Conservation (phyloP, 768 basidiomycete species). For the Terana coerulea region DNA sequence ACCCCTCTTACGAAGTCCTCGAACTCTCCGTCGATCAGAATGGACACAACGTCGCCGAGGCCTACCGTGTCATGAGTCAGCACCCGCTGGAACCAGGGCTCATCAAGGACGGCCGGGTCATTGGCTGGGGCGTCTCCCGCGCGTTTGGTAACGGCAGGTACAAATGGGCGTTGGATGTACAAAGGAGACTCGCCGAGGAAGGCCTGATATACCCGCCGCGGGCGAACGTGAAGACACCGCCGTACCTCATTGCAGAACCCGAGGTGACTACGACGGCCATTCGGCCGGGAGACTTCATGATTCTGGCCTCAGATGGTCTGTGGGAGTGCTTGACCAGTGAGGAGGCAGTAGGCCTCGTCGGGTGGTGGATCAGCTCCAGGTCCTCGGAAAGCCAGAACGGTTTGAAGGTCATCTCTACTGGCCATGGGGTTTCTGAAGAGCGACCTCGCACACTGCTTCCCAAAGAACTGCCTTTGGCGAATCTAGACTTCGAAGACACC, state of each 20-base stretch:
- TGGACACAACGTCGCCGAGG: constrained; percentile 31
- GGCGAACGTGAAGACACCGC: constrained; percentile 39
- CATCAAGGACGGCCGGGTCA: constrained; percentile 32
- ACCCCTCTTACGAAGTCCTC: constrained; percentile 33
- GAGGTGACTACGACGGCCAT: constrained; percentile 37
- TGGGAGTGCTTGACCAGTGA: constrained; percentile 52
- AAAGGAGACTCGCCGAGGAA: constrained; percentile 31
- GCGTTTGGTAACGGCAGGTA: constrained; percentile 41
- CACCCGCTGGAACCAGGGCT: constrained; percentile 31
- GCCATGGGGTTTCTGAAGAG: background rate
- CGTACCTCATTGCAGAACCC: constrained; percentile 50
- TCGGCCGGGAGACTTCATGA: constrained; percentile 47
- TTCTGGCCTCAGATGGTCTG: constrained; percentile 49
- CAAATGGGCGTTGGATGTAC: constrained; percentile 40
- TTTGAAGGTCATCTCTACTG: too few relatives aligned
- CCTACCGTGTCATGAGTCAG: constrained; percentile 25
- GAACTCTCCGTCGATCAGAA: constrained; percentile 39
- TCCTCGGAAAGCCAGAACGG: constrained; percentile 4
- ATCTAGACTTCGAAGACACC: constrained; percentile 24
- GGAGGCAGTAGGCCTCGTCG: constrained; percentile 53
- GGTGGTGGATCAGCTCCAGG: constrained; percentile 35
- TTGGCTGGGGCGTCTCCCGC: constrained; percentile 38
- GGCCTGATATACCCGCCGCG: constrained; percentile 32
- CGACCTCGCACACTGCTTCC: background rate
- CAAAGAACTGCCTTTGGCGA: constrained; percentile 2